phyloP scores from a whole-genome alignment of 805 yeast genomes.

The Aciculoconidium aculeatum region DNA sequence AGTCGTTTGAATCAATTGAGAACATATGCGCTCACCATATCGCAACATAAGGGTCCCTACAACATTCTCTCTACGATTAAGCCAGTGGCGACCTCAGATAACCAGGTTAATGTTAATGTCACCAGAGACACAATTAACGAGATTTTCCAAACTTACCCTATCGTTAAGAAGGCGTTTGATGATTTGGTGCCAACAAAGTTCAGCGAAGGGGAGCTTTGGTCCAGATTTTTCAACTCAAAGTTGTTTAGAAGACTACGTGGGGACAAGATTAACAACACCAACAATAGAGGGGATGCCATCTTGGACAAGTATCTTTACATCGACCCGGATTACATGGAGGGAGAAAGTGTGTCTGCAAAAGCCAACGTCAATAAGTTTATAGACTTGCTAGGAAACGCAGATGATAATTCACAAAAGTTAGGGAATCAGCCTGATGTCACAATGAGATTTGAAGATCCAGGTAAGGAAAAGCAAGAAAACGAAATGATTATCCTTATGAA shows the following conservation, averaged over 20 bases:
- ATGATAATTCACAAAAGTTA: slow-evolving; percentile 66
- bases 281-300: slow-evolving; percentile 77
- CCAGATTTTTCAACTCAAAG: slow-evolving; percentile 87
- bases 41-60: slow-evolving; percentile 88
- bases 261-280: slow-evolving; percentile 63
- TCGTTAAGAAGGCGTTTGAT: slow-evolving; percentile 80
- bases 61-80: slow-evolving; percentile 90
- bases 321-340: slow-evolving; percentile 51
- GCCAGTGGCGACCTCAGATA: slow-evolving; percentile 89
- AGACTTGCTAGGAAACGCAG: slow-evolving; percentile 75
- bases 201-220: slow-evolving; percentile 92
- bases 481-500: slow-evolving; percentile 73
- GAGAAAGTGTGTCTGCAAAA: slow-evolving; percentile 30
- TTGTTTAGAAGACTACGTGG: slow-evolving; percentile 85
- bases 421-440: slow-evolving; percentile 89
- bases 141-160: slow-evolving; percentile 88
- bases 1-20: slow-evolving; percentile 73
- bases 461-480: slow-evolving; percentile 27
- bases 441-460: slow-evolving; percentile 55
- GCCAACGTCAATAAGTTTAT: slow-evolving; percentile 58
- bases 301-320: slow-evolving; percentile 76
- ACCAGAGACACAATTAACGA: slow-evolving; percentile 87
- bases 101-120: slow-evolving; percentile 87
- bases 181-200: slow-evolving; percentile 82
- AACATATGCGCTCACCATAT: slow-evolving; percentile 76